Evolutionary conservation across 768 basidiomycete species (phyloP).

Genomic region (Psilocybe azurescens): DNA sequence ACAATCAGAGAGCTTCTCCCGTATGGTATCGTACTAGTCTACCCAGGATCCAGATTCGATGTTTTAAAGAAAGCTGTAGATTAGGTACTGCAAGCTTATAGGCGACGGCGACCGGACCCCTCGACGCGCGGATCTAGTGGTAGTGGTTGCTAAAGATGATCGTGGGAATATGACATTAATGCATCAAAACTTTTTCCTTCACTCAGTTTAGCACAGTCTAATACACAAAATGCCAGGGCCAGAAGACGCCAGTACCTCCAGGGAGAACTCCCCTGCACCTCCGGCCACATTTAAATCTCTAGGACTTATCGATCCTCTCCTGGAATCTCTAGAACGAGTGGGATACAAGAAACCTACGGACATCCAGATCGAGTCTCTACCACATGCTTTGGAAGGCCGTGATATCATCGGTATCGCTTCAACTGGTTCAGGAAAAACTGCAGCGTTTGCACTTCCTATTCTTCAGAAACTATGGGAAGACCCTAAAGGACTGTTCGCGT

Average conservation of each 20-base stretch:
- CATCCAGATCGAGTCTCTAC: conserved; percentile 87
- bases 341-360: conserved; percentile 88
- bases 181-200: conserved; percentile 20
- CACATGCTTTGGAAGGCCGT: conserved; percentile 86
- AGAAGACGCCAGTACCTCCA: conserved; percentile 60
- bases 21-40: background rate
- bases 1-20: background rate
- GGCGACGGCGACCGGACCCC: background rate
- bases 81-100: background rate
- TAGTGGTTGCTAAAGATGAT: conserved; percentile 18
- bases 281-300: conserved; percentile 75
- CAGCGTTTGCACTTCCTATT: conserved; percentile 95
- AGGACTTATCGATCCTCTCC: conserved; percentile 88
- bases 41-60: background rate
- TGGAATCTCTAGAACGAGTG: conserved; percentile 82
- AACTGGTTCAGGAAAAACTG: conserved; percentile 98
- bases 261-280: conserved; percentile 29
- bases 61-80: background rate
- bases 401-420: conserved; percentile 99
- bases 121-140: conserved; percentile 10
- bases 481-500: conserved; percentile 91
- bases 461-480: conserved; percentile 97
- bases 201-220: conserved; percentile 1
- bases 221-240: conserved; percentile 57
- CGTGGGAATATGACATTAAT: conserved; percentile 25